These are phyloP conservation scores for Asterochloris sp. DNA, from an alignment of 139 green algal genomes.

Conservation along the genomic window DNA sequence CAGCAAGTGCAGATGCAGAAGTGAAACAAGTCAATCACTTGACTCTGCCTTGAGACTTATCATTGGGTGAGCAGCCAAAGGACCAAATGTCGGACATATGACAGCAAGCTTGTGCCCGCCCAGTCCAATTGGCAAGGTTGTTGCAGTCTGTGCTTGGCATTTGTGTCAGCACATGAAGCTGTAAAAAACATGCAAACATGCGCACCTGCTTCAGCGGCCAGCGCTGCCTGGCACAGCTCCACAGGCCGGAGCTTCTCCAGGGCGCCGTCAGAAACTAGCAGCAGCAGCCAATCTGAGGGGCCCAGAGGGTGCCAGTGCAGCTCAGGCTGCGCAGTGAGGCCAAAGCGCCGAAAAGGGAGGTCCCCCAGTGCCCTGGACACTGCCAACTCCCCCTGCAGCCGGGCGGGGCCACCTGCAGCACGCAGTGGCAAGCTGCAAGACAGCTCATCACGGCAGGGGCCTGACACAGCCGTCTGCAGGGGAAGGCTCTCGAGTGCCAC, in stretches of 20 bases:
- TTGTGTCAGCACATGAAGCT: not conserved
- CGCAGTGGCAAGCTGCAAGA: not conserved
- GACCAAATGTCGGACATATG: too few relatives aligned
- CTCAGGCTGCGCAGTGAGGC: conserved; percentile 29
- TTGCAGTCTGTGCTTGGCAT: not conserved
- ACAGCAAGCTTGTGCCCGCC: too few relatives aligned
- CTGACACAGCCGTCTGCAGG: not conserved
- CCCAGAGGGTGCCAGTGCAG: conserved; percentile 9
- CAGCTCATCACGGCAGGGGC: too few relatives aligned
- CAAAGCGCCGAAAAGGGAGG: conserved; percentile 25
- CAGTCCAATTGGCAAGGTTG: not conserved
- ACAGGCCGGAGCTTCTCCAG: conserved; percentile 32
- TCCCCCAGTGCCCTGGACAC: conserved; percentile 50
- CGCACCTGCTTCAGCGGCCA: not conserved
- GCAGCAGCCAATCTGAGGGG: conserved; percentile 20
- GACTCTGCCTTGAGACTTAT: too few relatives aligned
- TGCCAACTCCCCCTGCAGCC: conserved; percentile 49
- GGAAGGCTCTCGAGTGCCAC: not conserved
- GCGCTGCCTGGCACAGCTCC: conserved; percentile 34
- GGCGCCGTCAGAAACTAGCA: conserved; percentile 46
- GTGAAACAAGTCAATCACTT: too few relatives aligned
- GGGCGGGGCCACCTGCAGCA: conserved; percentile 19
- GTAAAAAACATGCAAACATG: not conserved
- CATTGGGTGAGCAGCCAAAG: too few relatives aligned
- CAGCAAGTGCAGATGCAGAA: too few relatives aligned